phyloP scores from a whole-genome alignment of 768 basidiomycete species.

The Tulasnella calospora region DNA sequence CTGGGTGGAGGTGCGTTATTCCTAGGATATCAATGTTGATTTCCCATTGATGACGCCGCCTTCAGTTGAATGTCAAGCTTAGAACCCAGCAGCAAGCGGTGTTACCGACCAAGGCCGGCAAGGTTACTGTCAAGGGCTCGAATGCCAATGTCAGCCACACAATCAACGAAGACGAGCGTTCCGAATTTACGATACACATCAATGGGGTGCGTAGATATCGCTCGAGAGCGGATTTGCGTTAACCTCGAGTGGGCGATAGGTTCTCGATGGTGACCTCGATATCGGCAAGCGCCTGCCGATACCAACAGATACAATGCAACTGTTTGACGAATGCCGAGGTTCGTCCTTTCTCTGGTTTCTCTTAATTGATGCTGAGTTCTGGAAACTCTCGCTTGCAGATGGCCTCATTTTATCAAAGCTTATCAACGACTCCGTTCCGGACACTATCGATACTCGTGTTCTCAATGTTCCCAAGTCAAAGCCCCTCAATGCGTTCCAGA shows the following conservation, averaged over 20 bases:
- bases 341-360: slow-evolving; percentile 14
- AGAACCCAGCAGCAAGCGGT: slow-evolving; percentile 35
- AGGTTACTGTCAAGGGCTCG: slow-evolving; percentile 90
- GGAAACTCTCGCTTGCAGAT: slow-evolving; percentile 43
- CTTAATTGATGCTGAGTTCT: neutral
- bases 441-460: slow-evolving; percentile 98
- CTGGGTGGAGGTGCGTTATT: slow-evolving; percentile 80
- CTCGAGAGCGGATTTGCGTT: neutral
- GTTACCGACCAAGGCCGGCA: slow-evolving; percentile 68
- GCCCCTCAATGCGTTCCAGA: slow-evolving; percentile 95
- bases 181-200: slow-evolving; percentile 98
- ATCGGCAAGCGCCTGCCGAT: slow-evolving; percentile 80
- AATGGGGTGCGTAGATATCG: slow-evolving; percentile 62
- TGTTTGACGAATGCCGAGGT: slow-evolving; percentile 90
- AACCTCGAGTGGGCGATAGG: slow-evolving; percentile 43
- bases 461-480: slow-evolving; percentile 83
- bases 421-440: slow-evolving; percentile 98
- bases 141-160: slow-evolving; percentile 95
- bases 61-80: slow-evolving; percentile 77
- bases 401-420: slow-evolving; percentile 96
- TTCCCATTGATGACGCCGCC: neutral
- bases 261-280: slow-evolving; percentile 86
- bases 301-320: slow-evolving; percentile 94
- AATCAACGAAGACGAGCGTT: slow-evolving; percentile 92
- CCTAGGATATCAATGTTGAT: neutral